phyloP scores from a whole-genome alignment of 345 rosid species.

The Eucalyptus dawsonii region DNA sequence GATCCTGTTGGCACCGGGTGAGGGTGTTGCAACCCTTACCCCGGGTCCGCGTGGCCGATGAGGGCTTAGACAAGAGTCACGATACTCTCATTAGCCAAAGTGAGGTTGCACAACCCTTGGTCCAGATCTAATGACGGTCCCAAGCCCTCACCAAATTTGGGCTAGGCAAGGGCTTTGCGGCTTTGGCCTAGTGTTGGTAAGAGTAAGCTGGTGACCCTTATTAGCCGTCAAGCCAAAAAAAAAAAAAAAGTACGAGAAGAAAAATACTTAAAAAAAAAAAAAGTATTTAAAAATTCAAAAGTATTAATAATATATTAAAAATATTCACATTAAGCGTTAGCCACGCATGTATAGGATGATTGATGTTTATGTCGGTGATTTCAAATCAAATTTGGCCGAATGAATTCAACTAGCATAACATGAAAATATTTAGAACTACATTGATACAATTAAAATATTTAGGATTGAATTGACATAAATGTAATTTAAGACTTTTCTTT shows the following conservation, averaged over 20 bases:
- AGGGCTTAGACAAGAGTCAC: not conserved
- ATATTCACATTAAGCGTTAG: rapidly evolving
- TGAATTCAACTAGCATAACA: not conserved
- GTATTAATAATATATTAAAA: too few relatives aligned
- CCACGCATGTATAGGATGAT: rapidly evolving
- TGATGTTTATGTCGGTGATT: not conserved
- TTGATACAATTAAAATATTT: rapidly evolving
- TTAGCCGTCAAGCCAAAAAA: rapidly evolving
- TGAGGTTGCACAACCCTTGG: not conserved
- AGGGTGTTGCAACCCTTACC: not conserved
- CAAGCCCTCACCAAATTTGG: not conserved
- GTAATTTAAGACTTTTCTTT: too few relatives aligned
- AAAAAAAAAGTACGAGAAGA: too few relatives aligned
- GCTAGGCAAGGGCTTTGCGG: rapidly evolving
- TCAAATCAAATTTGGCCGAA: rapidly evolving
- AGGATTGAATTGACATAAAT: too few relatives aligned
- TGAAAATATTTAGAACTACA: too few relatives aligned
- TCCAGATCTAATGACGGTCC: rapidly evolving
- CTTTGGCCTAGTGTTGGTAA: rapidly evolving
- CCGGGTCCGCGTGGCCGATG: rapidly evolving
- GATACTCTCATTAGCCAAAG: not conserved
- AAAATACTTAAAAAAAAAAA: too few relatives aligned
- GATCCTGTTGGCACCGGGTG: rapidly evolving
- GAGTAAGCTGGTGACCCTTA: not conserved
- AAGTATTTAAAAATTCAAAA: too few relatives aligned